Conservation (phyloP, 2,329 filamentous ascomycete genomes). For the Botrytis cinerea region DNA sequence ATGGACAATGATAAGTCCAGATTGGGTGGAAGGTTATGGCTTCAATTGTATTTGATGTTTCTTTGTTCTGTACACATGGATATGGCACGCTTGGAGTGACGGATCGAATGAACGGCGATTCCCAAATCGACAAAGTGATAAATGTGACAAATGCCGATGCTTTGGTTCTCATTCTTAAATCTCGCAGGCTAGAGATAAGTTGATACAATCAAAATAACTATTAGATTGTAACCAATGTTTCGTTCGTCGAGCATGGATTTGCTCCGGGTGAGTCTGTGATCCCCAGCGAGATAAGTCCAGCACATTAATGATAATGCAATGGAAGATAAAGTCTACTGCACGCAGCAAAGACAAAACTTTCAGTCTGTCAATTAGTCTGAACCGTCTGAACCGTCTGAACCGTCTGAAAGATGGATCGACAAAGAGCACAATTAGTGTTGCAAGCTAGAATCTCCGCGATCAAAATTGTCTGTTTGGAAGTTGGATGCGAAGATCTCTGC, state of each 20-base stretch:
- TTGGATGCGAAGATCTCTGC: not conserved
- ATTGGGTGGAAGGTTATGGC: conserved; percentile 21
- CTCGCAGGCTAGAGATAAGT: not conserved
- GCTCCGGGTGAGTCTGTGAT: not conserved
- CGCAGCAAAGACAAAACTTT: not conserved
- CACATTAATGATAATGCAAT: not conserved
- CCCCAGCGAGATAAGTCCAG: not conserved
- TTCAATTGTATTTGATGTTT: conserved; percentile 6
- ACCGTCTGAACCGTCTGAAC: not conserved
- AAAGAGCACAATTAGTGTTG: not conserved
- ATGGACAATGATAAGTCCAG: conserved; percentile 7
- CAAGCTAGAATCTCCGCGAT: not conserved
- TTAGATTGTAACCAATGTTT: not conserved
- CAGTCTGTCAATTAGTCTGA: not conserved
- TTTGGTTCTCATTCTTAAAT: not conserved
- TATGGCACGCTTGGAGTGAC: not conserved
- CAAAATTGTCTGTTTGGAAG: not conserved
- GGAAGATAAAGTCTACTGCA: too few relatives aligned
- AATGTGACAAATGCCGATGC: not conserved
- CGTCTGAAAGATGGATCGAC: not conserved
- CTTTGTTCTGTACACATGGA: not conserved
- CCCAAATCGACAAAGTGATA: not conserved
- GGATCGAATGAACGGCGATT: too few relatives aligned
- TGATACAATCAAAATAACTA: not conserved
- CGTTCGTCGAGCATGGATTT: not conserved